Evolutionary conservation across 768 basidiomycete species (phyloP).

Genomic region (Tubosaeta sp.): DNA sequence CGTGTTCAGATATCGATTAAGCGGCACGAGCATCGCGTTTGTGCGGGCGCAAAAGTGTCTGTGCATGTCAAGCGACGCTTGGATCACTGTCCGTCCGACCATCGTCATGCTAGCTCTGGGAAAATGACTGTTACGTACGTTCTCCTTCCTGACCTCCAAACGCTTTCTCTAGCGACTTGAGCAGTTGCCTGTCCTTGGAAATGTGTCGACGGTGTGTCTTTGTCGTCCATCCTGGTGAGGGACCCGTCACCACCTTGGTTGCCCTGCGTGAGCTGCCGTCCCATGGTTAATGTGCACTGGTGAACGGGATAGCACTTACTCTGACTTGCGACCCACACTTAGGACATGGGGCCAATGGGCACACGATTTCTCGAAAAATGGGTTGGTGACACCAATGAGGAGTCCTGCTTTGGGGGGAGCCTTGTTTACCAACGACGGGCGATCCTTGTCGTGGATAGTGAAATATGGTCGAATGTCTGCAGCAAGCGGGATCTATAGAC

Average conservation of each 20-base stretch:
- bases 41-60: conserved; percentile 84
- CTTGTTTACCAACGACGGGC: conserved; percentile 68
- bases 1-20: conserved; percentile 87
- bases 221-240: conserved; percentile 70
- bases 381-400: conserved; percentile 84
- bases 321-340: conserved; percentile 52
- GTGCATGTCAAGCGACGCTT: conserved; percentile 63
- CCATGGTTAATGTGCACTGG: neutral
- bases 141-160: conserved; percentile 44
- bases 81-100: conserved; percentile 42
- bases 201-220: conserved; percentile 79
- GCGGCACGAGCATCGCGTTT: conserved; percentile 79
- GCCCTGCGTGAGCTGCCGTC: conserved; percentile 2
- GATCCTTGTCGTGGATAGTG: conserved; percentile 93
- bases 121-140: conserved; percentile 38
- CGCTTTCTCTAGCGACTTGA: conserved; percentile 70
- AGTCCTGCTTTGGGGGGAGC: conserved; percentile 75
- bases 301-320: conserved; percentile 33
- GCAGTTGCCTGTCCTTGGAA: conserved; percentile 72
- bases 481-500: conserved; percentile 67
- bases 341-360: conserved; percentile 84
- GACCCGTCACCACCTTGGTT: conserved; percentile 36
- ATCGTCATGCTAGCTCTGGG: neutral
- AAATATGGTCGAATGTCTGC: conserved; percentile 92
- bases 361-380: conserved; percentile 76